phyloP scores from a whole-genome alignment of 495 filamentous ascomycete species.

The Hypoxylon lienhwacheense region DNA sequence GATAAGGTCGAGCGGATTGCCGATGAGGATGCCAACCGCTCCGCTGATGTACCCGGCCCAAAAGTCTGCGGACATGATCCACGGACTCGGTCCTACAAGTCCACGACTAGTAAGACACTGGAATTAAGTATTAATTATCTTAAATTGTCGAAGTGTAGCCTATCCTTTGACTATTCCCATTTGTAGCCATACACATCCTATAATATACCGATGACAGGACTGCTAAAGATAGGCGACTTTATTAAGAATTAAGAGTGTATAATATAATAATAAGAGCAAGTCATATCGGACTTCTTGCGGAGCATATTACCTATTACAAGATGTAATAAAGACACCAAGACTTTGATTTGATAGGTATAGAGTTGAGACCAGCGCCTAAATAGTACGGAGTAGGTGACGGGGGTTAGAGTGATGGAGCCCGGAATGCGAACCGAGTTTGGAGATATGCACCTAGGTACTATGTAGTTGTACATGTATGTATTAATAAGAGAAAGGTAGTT shows the following conservation, averaged over 20 bases:
- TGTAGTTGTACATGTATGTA: too few relatives aligned
- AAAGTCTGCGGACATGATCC: constrained; percentile 76
- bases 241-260: neutral
- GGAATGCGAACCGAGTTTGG: neutral
- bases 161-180: neutral
- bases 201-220: neutral
- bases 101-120: neutral
- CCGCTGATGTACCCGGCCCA: constrained; percentile 86
- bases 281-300: neutral
- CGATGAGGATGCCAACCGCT: constrained; percentile 78
- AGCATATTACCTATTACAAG: too few relatives aligned
- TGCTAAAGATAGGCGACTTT: neutral
- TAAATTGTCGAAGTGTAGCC: neutral
- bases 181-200: neutral
- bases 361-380: too few relatives aligned
- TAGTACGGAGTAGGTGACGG: too few relatives aligned
- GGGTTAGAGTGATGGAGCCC: neutral
- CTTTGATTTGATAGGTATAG: too few relatives aligned
- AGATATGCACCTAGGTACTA: too few relatives aligned
- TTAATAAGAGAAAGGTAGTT: neutral
- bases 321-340: too few relatives aligned
- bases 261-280: neutral
- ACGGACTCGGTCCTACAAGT: neutral
- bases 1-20: constrained; percentile 83
- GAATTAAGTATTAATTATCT: neutral